phyloP scores from a whole-genome alignment of 345 rosid genomes.

The Syzygium aqueum region DNA sequence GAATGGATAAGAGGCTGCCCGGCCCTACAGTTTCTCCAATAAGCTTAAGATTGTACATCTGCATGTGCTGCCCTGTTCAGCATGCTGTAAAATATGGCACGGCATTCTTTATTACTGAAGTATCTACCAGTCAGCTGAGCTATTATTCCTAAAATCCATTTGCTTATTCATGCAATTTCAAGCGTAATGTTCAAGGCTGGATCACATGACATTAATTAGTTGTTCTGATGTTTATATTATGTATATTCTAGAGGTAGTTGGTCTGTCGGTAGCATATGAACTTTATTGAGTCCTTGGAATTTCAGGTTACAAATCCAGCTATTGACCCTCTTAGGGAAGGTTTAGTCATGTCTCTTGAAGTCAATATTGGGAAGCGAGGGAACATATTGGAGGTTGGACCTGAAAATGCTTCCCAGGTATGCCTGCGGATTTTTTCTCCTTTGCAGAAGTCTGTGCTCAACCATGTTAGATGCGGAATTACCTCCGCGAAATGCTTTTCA shows the following conservation, averaged over 20 bases:
- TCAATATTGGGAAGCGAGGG: constrained; percentile 88
- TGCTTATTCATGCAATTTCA: not conserved
- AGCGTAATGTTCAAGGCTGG: not conserved
- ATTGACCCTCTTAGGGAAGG: constrained; percentile 98
- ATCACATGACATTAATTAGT: not conserved
- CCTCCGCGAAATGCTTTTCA: not conserved
- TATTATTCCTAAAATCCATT: not conserved
- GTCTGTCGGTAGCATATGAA: not conserved
- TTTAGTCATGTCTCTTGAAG: constrained; percentile 96
- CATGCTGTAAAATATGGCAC: not conserved
- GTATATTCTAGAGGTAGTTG: not conserved
- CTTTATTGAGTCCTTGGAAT: not conserved
- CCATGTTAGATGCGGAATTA: not conserved
- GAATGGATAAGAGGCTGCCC: not conserved
- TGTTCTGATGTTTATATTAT: not conserved
- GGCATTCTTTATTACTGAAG: not conserved
- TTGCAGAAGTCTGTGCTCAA: not conserved
- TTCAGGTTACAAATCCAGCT: constrained; percentile 97
- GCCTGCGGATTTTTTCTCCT: not conserved
- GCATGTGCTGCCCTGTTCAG: not conserved
- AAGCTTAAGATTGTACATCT: not conserved
- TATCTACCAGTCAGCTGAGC: not conserved
- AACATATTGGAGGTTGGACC: constrained; percentile 91
- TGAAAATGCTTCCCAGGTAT: constrained; percentile 92
- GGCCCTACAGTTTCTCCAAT: not conserved